Conservation (phyloP, 305 asterid species). For the Withania somnifera region DNA sequence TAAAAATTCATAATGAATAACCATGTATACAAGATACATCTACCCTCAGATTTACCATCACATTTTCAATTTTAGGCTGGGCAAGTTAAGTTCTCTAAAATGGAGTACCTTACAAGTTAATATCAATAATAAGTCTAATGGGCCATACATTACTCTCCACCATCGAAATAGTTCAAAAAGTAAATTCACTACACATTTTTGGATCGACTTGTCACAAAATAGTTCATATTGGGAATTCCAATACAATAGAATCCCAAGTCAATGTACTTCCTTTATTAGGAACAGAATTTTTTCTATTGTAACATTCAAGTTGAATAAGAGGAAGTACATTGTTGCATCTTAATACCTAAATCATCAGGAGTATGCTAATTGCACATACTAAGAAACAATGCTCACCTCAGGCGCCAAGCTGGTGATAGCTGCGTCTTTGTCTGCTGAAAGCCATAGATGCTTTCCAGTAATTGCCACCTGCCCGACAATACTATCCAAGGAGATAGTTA, state of each 20-base stretch:
- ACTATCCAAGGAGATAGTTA: slow-evolving; percentile 26
- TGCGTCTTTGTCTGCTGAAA: slow-evolving; percentile 44
- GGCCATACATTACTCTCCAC: neutral
- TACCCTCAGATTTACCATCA: neutral
- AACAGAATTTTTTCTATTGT: neutral
- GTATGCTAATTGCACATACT: neutral
- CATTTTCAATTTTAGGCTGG: neutral
- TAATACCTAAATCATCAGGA: slow-evolving; percentile 2
- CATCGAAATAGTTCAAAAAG: neutral
- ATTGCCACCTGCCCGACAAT: slow-evolving; percentile 84
- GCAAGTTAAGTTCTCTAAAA: neutral
- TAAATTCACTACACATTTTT: neutral
- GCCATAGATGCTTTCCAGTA: slow-evolving; percentile 90
- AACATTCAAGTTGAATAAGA: neutral
- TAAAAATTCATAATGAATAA: slow-evolving; percentile 15
- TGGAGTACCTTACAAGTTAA: neutral
- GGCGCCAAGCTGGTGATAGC: slow-evolving; percentile 34
- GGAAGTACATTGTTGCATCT: neutral
- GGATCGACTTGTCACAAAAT: neutral
- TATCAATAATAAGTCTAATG: neutral
- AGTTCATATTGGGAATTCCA: neutral
- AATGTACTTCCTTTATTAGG: neutral
- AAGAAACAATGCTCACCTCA: slow-evolving; percentile 37
- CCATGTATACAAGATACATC: neutral
- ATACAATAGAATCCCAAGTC: neutral